Evolutionary conservation across 2,329 filamentous ascomycete genomes (phyloP), one percentile per base, ranked within the genome.

Genomic region (Cytospora paraplurivora): DNA sequence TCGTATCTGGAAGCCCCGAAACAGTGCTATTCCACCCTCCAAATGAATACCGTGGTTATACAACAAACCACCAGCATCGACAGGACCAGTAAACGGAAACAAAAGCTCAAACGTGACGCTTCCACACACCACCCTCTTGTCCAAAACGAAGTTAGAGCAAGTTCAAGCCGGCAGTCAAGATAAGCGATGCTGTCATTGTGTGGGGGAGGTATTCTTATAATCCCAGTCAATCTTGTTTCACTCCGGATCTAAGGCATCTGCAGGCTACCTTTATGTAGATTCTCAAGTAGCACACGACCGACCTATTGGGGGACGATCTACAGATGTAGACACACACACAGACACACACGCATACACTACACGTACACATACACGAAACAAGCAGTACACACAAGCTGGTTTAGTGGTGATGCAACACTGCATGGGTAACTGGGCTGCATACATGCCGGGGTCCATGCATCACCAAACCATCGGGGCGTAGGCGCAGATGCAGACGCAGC

Each of bases 351-450:
- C 35, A 10, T 11, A 19, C 7, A 44, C 41, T 44, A 44, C 44
- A 12, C 19, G 17, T 19, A 11, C 44, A 27, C 44, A 21, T 19
- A 47, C 44, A 21, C 44, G 7, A 47, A 21, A 47, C 27, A 4
- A 27, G 27, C 4, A 27, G 4, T 27, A 27, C 27, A 27, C 27
- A 27, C 27, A 27, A 27, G 27, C 4, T 27, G 7, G 10, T n/a
- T 10, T 19, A 47, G n/a, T 47, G 44, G 17, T 47, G 44, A 47
- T 47, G 44, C 21, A 19, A 47, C 44, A 11, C n/a, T 7, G 44
- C 44, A 47, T 47, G 44, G 44, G 21, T 47, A 19, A 47, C 44
- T n/a, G 44, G 44, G 44, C 44, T 47, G 44, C 44, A 44, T 44
- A n/a, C 41, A 44, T 17, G 38, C 38, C 15, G 3, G 15, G 38